Percentiles rank a stretch among this genome's conserved stretches.
Conservation (phyloP, 1,139 yeast genomes). For the Protomyces pachydermus region DNA sequence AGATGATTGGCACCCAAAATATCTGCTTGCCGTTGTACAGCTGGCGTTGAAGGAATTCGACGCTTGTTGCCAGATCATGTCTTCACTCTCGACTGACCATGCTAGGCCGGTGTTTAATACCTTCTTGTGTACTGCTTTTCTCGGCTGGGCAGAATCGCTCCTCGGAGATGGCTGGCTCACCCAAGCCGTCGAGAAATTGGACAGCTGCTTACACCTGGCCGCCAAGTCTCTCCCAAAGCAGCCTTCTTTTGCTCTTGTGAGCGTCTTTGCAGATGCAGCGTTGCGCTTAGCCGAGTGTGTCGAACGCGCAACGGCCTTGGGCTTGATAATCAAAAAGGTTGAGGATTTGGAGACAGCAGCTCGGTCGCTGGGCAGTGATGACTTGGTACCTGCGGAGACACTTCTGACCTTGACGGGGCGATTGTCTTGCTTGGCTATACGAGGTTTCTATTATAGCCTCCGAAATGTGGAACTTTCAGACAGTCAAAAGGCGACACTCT, state of each 20-base stretch:
- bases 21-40: constrained; percentile 61
- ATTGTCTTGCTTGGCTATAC: neutral
- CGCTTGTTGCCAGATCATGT: constrained; percentile 45
- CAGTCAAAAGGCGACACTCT: constrained; percentile 1
- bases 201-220: constrained; percentile 40
- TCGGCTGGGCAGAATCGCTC: constrained; percentile 52
- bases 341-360: neutral
- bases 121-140: constrained; percentile 55
- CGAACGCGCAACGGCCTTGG: neutral
- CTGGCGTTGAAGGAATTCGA: constrained; percentile 51
- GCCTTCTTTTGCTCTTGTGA: neutral
- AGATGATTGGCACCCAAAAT: constrained; percentile 56
- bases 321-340: neutral
- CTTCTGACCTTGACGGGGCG: neutral
- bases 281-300: neutral
- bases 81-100: constrained; percentile 47
- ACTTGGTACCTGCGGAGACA: neutral
- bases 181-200: constrained; percentile 53
- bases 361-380: neutral
- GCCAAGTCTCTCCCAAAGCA: neutral
- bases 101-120: constrained; percentile 54
- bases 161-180: constrained; percentile 62
- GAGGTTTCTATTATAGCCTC: neutral
- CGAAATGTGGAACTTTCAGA: neutral
- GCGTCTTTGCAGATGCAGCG: constrained; percentile 3